These are phyloP conservation scores for Capsicum pubescens DNA, from an alignment of 257 asterid genomes.

Conservation along the genomic window DNA sequence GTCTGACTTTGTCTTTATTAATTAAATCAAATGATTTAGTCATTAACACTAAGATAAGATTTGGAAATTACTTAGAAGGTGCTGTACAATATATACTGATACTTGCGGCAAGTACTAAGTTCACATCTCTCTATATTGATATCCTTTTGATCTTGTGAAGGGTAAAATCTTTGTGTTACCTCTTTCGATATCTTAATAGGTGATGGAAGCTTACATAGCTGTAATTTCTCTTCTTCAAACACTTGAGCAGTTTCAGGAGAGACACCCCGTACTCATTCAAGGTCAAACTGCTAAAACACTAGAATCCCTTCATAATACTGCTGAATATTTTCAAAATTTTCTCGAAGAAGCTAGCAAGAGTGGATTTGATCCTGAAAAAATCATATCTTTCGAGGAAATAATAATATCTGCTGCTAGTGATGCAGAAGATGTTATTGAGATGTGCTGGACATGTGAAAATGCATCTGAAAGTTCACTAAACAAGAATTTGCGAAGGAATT, in stretches of 20 bases:
- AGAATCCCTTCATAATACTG: neutral
- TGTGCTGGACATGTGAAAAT: no score
- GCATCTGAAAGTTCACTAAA: neutral
- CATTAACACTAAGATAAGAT: neutral
- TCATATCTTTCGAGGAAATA: neutral
- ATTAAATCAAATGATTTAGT: neutral
- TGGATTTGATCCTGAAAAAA: neutral
- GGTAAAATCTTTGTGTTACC: no score
- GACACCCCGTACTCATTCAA: neutral
- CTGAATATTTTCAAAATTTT: neutral
- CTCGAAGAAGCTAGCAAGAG: neutral
- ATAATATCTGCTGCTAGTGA: neutral
- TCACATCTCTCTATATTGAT: neutral
- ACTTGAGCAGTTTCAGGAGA: neutral
- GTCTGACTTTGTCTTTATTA: neutral
- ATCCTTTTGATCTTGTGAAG: no score
- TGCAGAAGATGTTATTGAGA: neutral
- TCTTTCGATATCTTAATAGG: neutral
- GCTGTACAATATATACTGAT: no score
- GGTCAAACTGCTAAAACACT: neutral
- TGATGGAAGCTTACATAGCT: neutral
- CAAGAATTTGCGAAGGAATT: neutral
- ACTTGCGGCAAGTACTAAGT: no score
- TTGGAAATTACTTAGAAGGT: no score
- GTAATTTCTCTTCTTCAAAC: neutral